Base-by-base conservation (phyloP, 2,329 filamentous ascomycete species). In the Talaromyces islandicus region DNA sequence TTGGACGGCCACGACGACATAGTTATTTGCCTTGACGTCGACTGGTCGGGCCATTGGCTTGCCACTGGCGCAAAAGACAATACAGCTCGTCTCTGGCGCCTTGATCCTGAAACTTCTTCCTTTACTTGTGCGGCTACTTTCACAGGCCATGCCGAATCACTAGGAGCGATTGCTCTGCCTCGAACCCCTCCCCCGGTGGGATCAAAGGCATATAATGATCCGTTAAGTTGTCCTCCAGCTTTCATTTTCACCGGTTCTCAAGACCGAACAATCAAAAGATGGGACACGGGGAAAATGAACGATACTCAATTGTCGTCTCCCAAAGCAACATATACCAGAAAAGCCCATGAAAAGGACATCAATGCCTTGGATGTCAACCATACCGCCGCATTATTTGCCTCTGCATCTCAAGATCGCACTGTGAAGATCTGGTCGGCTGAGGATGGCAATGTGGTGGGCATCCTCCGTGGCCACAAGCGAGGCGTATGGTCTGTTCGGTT, bases 311-410 rank as follows among this genome's bases (percentile, higher is more conserved):
- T 68, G 11, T n/a, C 72, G 73, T 56, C 68, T 10, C 71, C 71
- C 3, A 78, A 78, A 66, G 91, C 91, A 46, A 77, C 87, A 4
- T 99, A 90, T 73, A 97, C 94, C 0, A 85, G 94, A 60, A 96
- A 97, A 75, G 94, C 94, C 0, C 94, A 99, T 75, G 94, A 99
- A 71, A 99, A 99, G 73, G 94, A 99, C 66, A 99, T 99, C 76
- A 99, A 99, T 68, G 92, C 94, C 2, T 84, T 99, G 56, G 91
- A 95, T 64, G 82, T 94, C 11, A 90, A 92, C 64, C 83, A 86
- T 24, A 81, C 84, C 1, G 85, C 85, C 4, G 85, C 87, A n/a
- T 77, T 97, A 0, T 97, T 99, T 70, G 95, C 93, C 3, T 97
- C 94, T 1, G 93, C 94, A 30, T 97, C 93, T 5, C 94, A 99